Conservation (phyloP, 1,139 yeast species). For the Scheffersomyces insectosa region DNA sequence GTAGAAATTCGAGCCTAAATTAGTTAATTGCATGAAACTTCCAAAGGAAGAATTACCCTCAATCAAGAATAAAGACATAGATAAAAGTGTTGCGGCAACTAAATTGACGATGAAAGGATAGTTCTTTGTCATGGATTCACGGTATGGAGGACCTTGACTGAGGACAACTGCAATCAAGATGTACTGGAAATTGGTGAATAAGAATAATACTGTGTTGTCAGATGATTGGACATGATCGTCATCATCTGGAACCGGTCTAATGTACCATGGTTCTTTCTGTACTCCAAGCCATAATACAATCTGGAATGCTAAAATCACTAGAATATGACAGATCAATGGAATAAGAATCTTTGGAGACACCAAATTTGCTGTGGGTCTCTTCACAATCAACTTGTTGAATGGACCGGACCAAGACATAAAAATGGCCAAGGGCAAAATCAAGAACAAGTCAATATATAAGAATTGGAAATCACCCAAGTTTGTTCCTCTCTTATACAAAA, state of each 20-base stretch:
- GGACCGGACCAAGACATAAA: conserved; percentile 98
- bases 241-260: conserved; percentile 78
- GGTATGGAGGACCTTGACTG: conserved; percentile 93
- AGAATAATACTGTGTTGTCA: conserved; percentile 84
- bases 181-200: conserved; percentile 84
- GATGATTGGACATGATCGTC: conserved; percentile 84
- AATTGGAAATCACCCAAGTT: conserved; percentile 98
- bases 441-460: conserved; percentile 83
- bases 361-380: conserved; percentile 91
- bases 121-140: conserved; percentile 73
- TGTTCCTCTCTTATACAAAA: conserved; percentile 84
- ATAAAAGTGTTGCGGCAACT: conserved; percentile 45
- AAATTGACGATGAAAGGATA: conserved; percentile 70
- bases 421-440: conserved; percentile 91
- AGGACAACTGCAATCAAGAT: conserved; percentile 78
- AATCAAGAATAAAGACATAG: conserved; percentile 51
- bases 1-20: conserved; percentile 55
- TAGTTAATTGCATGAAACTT: conserved; percentile 71
- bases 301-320: conserved; percentile 64
- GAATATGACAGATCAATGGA: conserved; percentile 76
- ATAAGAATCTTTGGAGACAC: conserved; percentile 85
- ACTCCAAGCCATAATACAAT: conserved; percentile 63
- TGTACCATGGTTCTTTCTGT: conserved; percentile 69
- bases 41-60: conserved; percentile 58
- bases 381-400: conserved; percentile 54